Evolutionary conservation across 1,284 basidiomycete genomes (phyloP).

Genomic region (Jaminaea rosea): DNA sequence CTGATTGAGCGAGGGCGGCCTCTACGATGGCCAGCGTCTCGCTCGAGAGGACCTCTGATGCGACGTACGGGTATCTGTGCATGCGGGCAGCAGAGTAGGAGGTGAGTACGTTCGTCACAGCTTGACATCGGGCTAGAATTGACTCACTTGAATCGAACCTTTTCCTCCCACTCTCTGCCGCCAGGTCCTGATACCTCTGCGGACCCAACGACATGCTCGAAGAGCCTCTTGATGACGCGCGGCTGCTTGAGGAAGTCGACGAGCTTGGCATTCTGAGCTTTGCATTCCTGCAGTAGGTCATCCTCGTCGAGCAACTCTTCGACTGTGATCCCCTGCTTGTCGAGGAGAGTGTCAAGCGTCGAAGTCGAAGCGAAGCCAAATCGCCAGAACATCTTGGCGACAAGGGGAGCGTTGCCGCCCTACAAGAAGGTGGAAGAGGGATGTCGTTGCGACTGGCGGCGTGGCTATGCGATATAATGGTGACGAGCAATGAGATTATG

Average conservation of each 20-base stretch:
- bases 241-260: slow-evolving; percentile 73
- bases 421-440: too few species aligned
- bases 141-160: slow-evolving; percentile 44
- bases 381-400: slow-evolving; percentile 30
- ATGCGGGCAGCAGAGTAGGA: too few species aligned
- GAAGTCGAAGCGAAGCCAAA: slow-evolving; percentile 43
- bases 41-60: slow-evolving; percentile 89
- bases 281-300: slow-evolving; percentile 88
- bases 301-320: slow-evolving; percentile 90
- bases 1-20: slow-evolving; percentile 66
- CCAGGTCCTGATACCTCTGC: slow-evolving; percentile 64
- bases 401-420: too few species aligned
- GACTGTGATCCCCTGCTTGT: slow-evolving; percentile 51
- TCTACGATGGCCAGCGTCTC: slow-evolving; percentile 92
- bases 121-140: too few species aligned
- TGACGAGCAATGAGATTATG: too few species aligned
- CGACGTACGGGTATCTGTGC: slow-evolving; percentile 69
- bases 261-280: slow-evolving; percentile 79
- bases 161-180: slow-evolving; percentile 40
- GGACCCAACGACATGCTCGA: slow-evolving; percentile 75
- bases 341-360: slow-evolving; percentile 38
- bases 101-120: too few species aligned
- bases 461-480: too few species aligned
- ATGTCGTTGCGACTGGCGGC: too few species aligned
- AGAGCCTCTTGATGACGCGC: slow-evolving; percentile 67